A percentile compares a stretch with the other conserved stretches of the same genome.
Evolutionary conservation across 768 basidiomycete species (phyloP).

Genomic region (Lyophyllum atratum): DNA sequence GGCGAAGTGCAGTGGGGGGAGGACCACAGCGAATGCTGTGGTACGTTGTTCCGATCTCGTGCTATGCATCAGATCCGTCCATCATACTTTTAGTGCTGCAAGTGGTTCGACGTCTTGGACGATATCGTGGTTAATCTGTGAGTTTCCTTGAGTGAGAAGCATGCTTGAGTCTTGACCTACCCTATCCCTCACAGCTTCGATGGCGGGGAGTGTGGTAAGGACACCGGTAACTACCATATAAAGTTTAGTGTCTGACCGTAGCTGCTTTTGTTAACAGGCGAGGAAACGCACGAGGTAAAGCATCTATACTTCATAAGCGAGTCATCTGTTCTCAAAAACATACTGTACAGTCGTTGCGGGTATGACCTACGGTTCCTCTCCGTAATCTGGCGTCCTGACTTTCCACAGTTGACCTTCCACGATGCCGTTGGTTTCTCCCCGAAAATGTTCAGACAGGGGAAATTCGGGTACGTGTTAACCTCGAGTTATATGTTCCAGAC

Average conservation of each 20-base stretch:
- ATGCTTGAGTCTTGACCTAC: background rate
- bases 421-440: slow-evolving; percentile 34
- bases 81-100: slow-evolving; percentile 24
- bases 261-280: slow-evolving; percentile 13
- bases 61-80: background rate
- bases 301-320: background rate
- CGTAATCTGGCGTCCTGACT: background rate
- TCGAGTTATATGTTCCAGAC: background rate
- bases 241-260: background rate
- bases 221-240: background rate
- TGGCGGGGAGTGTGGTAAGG: slow-evolving; percentile 29
- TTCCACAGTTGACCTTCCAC: slow-evolving; percentile 26
- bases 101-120: slow-evolving; percentile 36
- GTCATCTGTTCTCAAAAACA: background rate
- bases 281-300: slow-evolving; percentile 30
- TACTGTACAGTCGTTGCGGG: slow-evolving; percentile 18
- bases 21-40: slow-evolving; percentile 10
- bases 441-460: slow-evolving; percentile 17
- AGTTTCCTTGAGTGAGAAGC: background rate
- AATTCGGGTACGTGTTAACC: slow-evolving; percentile 22
- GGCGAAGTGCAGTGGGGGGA: slow-evolving; percentile 21
- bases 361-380: slow-evolving; percentile 2
- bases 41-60: slow-evolving; percentile 1
- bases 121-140: slow-evolving; percentile 34
- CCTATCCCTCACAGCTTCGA: slow-evolving; percentile 22